Evolutionary conservation across 306 rosid genomes (phyloP).

Genomic region (Cucurbita ficifolia): DNA sequence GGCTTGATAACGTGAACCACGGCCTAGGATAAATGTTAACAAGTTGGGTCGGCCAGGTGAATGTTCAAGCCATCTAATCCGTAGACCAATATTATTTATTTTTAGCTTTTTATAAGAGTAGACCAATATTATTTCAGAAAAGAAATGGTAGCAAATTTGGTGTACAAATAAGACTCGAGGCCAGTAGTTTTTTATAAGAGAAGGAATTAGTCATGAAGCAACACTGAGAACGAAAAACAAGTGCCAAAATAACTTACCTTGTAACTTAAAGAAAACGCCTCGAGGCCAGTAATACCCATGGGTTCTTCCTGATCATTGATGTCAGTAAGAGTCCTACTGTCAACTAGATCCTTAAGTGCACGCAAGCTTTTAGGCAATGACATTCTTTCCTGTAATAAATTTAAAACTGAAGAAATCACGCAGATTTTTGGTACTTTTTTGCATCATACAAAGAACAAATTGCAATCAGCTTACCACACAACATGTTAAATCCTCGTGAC

Average conservation of each 20-base stretch:
- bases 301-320: slow-evolving; percentile 51
- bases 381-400: slow-evolving; percentile 57
- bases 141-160: not conserved
- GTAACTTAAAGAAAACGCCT: slow-evolving; percentile 79
- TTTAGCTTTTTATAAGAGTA: too few relatives aligned
- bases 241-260: slow-evolving; percentile 36
- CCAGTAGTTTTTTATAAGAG: too few relatives aligned
- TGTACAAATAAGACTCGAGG: not conserved
- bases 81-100: not conserved
- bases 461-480: slow-evolving; percentile 56
- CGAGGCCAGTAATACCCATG: slow-evolving; percentile 67
- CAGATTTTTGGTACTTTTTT: slow-evolving; percentile 7
- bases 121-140: not conserved
- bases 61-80: not conserved
- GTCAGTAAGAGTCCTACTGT: slow-evolving; percentile 26
- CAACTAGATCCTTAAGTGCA: slow-evolving; percentile 38
- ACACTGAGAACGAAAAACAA: not conserved
- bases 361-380: slow-evolving; percentile 70
- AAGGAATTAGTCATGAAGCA: not conserved
- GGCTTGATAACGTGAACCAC: not conserved
- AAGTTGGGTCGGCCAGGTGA: not conserved
- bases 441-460: slow-evolving; percentile 8
- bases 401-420: not conserved
- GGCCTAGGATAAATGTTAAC: not conserved
- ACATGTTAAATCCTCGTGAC: slow-evolving; percentile 85